These are phyloP conservation scores for Leccinum uliginosum DNA, from an alignment of 768 basidiomycete genomes.

Conservation along the genomic window DNA sequence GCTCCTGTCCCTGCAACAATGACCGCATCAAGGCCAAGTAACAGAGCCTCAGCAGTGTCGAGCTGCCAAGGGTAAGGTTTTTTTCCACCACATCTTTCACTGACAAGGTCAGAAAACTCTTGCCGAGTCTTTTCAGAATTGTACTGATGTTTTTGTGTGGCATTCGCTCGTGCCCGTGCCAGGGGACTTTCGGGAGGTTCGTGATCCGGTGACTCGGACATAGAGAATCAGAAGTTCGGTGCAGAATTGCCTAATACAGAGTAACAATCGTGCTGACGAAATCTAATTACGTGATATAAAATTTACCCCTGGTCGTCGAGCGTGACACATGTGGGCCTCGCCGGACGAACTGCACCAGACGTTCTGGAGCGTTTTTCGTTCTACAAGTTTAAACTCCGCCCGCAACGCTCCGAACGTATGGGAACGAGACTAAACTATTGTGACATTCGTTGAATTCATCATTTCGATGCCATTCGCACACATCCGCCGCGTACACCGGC, in stretches of 20 bases:
- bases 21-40: background rate
- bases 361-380: no score
- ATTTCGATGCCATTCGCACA: no score
- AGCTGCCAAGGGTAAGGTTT: background rate
- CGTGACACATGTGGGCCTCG: background rate
- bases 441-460: no score
- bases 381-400: no score
- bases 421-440: no score
- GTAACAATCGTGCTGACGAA: no score
- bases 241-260: no score
- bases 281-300: background rate
- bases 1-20: background rate
- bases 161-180: background rate
- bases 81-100: background rate
- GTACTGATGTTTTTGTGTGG: background rate
- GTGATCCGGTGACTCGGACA: no score
- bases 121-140: background rate
- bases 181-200: background rate
- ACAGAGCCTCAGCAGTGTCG: background rate
- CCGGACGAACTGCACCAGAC: background rate
- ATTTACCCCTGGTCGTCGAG: background rate
- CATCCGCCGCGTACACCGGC: no score
- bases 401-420: no score
- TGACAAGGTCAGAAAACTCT: background rate
- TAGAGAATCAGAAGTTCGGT: no score